A percentile compares a stretch with the other conserved stretches of the same genome.
These are phyloP conservation scores for Diospyros kaki DNA, from an alignment of 148 eudicot species.

Conservation along the genomic window DNA sequence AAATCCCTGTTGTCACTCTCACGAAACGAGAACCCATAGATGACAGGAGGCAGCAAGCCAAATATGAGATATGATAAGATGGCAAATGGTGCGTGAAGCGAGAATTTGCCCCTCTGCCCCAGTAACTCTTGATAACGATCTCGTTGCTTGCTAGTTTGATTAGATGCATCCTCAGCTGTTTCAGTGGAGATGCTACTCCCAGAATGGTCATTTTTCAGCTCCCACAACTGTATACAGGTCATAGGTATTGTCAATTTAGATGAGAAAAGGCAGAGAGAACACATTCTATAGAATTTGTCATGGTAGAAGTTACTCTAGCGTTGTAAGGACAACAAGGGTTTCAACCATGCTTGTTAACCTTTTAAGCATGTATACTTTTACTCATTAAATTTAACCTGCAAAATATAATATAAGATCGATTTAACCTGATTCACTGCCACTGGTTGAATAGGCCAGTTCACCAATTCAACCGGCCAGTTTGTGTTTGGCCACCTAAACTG, in stretches of 20 bases:
- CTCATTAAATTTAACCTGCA: too few species aligned
- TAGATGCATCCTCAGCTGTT: conserved; percentile 1
- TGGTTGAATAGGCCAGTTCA: too few species aligned
- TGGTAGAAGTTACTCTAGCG: too few species aligned
- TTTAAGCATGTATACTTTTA: too few species aligned
- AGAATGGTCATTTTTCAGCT: conserved; percentile 20
- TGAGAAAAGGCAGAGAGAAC: too few species aligned
- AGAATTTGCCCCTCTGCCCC: conserved; percentile 30
- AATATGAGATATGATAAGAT: conserved; percentile 33
- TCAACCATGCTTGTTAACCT: too few species aligned
- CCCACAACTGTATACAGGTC: conserved; percentile 43
- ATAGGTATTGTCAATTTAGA: background rate
- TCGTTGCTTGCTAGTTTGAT: conserved; percentile 2
- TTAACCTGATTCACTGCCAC: too few species aligned
- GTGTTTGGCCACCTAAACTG: too few species aligned
- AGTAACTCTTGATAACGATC: conserved; percentile 22
- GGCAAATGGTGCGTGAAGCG: conserved; percentile 28
- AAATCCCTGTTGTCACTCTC: conserved; percentile 5
- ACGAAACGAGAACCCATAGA: conserved; percentile 26
- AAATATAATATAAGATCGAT: too few species aligned
- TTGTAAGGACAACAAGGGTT: too few species aligned
- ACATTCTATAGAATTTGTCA: too few species aligned
- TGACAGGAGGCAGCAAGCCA: conserved; percentile 44
- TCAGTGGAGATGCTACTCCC: background rate
- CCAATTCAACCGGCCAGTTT: too few species aligned